Evolutionary conservation across 1,139 yeast species (phyloP), one percentile per base, ranked within the genome.

Genomic region (Suhomyces bolitotheri): DNA sequence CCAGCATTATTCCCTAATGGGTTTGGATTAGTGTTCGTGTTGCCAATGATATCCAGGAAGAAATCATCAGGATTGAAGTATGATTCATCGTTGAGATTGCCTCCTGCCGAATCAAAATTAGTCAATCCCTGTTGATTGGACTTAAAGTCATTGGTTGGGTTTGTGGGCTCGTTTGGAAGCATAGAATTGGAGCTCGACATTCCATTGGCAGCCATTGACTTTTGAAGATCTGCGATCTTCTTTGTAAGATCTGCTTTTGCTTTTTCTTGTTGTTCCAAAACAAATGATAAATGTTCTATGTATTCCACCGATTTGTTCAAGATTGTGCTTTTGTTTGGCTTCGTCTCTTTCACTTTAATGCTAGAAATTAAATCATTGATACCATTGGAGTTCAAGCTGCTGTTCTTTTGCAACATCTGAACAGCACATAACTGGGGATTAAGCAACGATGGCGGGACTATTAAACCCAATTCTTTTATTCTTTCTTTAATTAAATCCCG

Each of bases 401-500:
- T 47, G 34, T 55, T 61, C 65, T 56, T 71, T 68, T 36, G 74
- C 46, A 61, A 67, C 57, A 58, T 69, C 68, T 69, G 73, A 5
- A 70, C 73, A 0, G 76, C 76, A 30, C 68, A 57, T 16, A 66
- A 51, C 42, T 65, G 74, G 3, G 76, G 76, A 44, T 78, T 73
- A 21, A 83, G 58, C 46, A 84, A 57, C 4, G 85, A 72, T 1
- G 88, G 88, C 0, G 94, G 94, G 1, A 83, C 86, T 31, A 83
- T 65, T 21, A 72, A 59, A 1, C 90, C 88, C 44, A 84, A 60
- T 44, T 82, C 90, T 53, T 82, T 81, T 41, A 84, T 83, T 49
- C 83, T 76, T 51, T 81, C 85, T 55, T 84, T 84, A 46, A 84
- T 84, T 47, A 84, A 64, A 52, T 84, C 94, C 47, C 94, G 69